Percentiles rank a stretch among this genome's conserved stretches.
Conservation (phyloP, 495 filamentous ascomycete species). For the Chaetomium fimeti region DNA sequence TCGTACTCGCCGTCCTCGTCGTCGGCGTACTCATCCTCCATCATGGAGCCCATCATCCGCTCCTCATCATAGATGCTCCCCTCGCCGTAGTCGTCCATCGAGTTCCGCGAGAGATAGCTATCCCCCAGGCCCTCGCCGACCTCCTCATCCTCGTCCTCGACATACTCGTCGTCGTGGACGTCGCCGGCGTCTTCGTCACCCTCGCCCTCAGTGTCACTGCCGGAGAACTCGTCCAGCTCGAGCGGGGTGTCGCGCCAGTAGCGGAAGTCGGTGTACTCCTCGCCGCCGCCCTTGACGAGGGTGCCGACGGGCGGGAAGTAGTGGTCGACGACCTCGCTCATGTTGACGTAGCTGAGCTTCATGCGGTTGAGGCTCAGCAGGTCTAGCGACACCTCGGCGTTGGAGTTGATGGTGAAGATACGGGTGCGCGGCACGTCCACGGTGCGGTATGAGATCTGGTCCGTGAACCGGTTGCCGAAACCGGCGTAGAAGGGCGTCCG, state of each 20-base stretch:
- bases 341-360: conserved; percentile 94
- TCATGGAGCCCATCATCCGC: conserved; percentile 30
- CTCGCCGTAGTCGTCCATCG: conserved; percentile 49
- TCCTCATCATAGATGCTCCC: conserved; percentile 43
- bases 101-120: conserved; percentile 27
- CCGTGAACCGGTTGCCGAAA: conserved; percentile 94
- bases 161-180: conserved; percentile 46
- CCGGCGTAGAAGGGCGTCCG: conserved; percentile 90
- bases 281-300: conserved; percentile 72
- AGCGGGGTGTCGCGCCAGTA: conserved; percentile 78
- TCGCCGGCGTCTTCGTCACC: conserved; percentile 25
- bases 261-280: conserved; percentile 85
- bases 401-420: conserved; percentile 99
- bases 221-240: conserved; percentile 75
- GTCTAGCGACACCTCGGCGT: conserved; percentile 93
- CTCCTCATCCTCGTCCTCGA: conserved; percentile 43
- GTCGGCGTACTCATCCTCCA: conserved; percentile 37
- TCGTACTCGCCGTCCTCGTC: conserved; percentile 44
- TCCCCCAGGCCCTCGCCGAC: not conserved
- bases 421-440: conserved; percentile 91
- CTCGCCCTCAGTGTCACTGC: conserved; percentile 65
- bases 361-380: conserved; percentile 88
- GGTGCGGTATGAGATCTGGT: conserved; percentile 91
- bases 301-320: conserved; percentile 86
- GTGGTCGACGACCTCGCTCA: conserved; percentile 93